Conservation (phyloP, 441 rosid species). For the Arabidopsis lyrata region DNA sequence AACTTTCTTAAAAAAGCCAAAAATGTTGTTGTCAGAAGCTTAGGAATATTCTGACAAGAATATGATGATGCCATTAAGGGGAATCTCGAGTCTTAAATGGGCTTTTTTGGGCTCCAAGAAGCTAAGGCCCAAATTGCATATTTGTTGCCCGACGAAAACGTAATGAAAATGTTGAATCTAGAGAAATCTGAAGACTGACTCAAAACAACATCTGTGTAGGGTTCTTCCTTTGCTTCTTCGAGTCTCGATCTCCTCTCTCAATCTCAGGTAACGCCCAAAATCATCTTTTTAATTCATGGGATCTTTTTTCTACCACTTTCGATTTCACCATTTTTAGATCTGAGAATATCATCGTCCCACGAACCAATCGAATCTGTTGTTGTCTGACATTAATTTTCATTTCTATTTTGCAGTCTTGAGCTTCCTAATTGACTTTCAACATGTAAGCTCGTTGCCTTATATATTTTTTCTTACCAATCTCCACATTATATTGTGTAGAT, state of each 20-base stretch:
- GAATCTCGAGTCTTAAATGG: constrained; percentile 18
- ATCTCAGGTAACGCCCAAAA: constrained; percentile 29
- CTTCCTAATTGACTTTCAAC: constrained; percentile 41
- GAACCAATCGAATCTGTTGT: background rate
- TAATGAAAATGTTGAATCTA: constrained; percentile 33
- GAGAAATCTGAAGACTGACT: constrained; percentile 33
- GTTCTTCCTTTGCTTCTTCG: constrained; percentile 25
- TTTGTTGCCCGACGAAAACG: constrained; percentile 13
- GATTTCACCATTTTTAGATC: constrained; percentile 5
- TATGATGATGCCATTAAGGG: background rate
- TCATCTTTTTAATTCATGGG: background rate
- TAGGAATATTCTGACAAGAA: background rate
- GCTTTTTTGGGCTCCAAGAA: constrained; percentile 16
- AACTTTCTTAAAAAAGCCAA: constrained; percentile 22
- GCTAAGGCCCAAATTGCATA: constrained; percentile 7
- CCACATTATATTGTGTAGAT: constrained; percentile 6
- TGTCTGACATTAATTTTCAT: constrained; percentile 14
- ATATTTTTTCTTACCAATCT: background rate
- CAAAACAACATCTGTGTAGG: constrained; percentile 36
- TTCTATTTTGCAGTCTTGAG: constrained; percentile 28
- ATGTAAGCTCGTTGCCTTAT: constrained; percentile 36
- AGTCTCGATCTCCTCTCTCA: constrained; percentile 40
- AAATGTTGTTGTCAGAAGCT: constrained; percentile 25
- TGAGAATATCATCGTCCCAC: background rate
- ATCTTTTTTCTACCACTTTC: background rate